phyloP scores from a whole-genome alignment of 2,329 filamentous ascomycete species.

The Penicillium hesseltinei region DNA sequence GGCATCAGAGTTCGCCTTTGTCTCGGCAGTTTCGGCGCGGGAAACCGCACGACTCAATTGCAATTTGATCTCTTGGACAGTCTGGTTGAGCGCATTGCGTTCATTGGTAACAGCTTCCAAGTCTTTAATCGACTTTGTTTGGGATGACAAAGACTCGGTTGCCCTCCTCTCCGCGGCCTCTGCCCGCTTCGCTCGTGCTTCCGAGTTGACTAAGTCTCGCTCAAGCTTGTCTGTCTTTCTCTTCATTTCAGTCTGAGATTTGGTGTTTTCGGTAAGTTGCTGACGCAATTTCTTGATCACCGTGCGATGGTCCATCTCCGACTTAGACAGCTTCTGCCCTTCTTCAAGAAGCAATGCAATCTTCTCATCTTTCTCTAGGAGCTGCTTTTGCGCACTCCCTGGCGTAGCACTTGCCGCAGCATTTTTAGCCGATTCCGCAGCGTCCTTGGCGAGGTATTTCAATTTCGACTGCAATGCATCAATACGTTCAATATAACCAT shows the following conservation, averaged over 20 bases:
- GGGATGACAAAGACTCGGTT: constrained; percentile 54
- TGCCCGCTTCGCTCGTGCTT: constrained; percentile 60
- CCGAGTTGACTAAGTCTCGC: constrained; percentile 48
- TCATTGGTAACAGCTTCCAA: constrained; percentile 63
- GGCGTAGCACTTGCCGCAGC: constrained; percentile 60
- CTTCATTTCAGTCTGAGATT: constrained; percentile 49
- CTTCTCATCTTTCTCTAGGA: constrained; percentile 86
- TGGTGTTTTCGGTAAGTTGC: constrained; percentile 53
- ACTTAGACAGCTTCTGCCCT: constrained; percentile 81
- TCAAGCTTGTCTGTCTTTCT: constrained; percentile 61
- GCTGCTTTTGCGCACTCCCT: constrained; percentile 70
- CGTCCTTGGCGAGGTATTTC: constrained; percentile 79
- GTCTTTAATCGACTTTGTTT: constrained; percentile 55
- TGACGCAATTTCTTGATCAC: constrained; percentile 75
- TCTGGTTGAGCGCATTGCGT: constrained; percentile 60
- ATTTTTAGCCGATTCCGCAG: constrained; percentile 71
- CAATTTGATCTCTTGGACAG: constrained; percentile 65
- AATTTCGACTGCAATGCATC: constrained; percentile 90
- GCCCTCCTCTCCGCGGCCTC: constrained; percentile 59
- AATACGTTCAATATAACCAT: constrained; percentile 81
- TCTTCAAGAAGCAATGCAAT: constrained; percentile 90
- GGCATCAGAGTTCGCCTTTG: constrained; percentile 64
- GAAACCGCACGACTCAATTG: constrained; percentile 68
- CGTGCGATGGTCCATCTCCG: constrained; percentile 78
- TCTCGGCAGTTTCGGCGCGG: constrained; percentile 65